These are phyloP conservation scores for Wickerhamomyces xylosicus DNA, from an alignment of 805 yeast genomes.

Conservation along the genomic window DNA sequence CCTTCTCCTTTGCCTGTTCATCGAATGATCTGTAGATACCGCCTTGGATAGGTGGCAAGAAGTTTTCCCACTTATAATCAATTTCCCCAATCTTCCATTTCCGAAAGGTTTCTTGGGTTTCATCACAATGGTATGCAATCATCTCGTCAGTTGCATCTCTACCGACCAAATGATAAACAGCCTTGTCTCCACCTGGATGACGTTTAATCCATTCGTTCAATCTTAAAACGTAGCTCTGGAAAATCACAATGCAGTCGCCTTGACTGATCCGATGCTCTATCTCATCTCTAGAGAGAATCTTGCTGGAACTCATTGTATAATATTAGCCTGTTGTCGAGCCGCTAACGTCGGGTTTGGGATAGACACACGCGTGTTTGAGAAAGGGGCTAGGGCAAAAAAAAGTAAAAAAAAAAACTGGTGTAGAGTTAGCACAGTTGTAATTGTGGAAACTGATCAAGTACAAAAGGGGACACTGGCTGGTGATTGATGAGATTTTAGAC, in stretches of 20 bases:
- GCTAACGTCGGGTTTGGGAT: too few relatives aligned
- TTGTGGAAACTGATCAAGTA: too few relatives aligned
- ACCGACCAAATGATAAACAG: constrained; percentile 77
- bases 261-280: constrained; percentile 49
- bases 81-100: constrained; percentile 58
- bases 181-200: constrained; percentile 89
- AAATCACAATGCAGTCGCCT: constrained; percentile 66
- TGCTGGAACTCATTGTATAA: not conserved
- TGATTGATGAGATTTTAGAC: too few relatives aligned
- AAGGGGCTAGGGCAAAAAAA: too few relatives aligned
- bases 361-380: too few relatives aligned
- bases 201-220: constrained; percentile 58
- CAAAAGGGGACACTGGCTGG: too few relatives aligned
- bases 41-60: constrained; percentile 86
- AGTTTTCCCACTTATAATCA: constrained; percentile 56
- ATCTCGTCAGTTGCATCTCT: constrained; percentile 88
- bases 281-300: constrained; percentile 29
- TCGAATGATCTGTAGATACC: constrained; percentile 34
- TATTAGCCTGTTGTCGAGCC: too few relatives aligned
- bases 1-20: constrained; percentile 11
- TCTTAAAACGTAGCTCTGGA: constrained; percentile 47
- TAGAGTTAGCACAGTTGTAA: too few relatives aligned
- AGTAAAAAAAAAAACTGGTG: too few relatives aligned
- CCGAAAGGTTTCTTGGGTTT: constrained; percentile 39
- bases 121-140: constrained; percentile 68